phyloP scores from a whole-genome alignment of 2,329 filamentous ascomycete genomes.

The Pestalotiopsis sp. region DNA sequence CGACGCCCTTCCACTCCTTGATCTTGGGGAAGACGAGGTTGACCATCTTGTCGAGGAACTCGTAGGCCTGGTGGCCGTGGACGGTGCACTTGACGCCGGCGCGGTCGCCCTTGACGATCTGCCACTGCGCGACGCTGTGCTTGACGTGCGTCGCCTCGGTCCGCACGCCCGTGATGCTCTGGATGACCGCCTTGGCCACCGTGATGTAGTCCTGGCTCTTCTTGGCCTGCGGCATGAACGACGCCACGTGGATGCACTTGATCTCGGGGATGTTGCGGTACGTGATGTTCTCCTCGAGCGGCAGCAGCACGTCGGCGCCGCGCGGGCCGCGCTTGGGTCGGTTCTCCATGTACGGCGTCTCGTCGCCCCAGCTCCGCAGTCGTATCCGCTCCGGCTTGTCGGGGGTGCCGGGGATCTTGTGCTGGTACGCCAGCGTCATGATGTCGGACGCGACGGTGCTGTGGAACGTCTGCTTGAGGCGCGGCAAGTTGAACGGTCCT shows the following conservation, averaged over 20 bases:
- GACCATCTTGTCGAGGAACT: slow-evolving; percentile 88
- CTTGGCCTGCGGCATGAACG: slow-evolving; percentile 69
- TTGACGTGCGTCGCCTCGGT: slow-evolving; percentile 71
- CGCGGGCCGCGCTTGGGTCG: slow-evolving; percentile 82
- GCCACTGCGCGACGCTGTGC: slow-evolving; percentile 74
- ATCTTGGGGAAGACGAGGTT: slow-evolving; percentile 91
- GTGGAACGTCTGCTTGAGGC: slow-evolving; percentile 88
- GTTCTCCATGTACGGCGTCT: slow-evolving; percentile 93
- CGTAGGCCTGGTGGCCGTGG: slow-evolving; percentile 77
- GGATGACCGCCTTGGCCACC: slow-evolving; percentile 80
- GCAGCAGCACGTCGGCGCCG: slow-evolving; percentile 71
- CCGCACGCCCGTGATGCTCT: slow-evolving; percentile 81
- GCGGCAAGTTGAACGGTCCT: slow-evolving; percentile 86
- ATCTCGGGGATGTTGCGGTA: slow-evolving; percentile 88
- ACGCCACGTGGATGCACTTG: slow-evolving; percentile 78
- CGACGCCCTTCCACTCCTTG: slow-evolving; percentile 86
- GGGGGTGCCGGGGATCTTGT: slow-evolving; percentile 76
- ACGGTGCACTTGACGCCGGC: slow-evolving; percentile 79
- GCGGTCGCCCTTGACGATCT: slow-evolving; percentile 70
- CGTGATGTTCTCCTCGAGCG: slow-evolving; percentile 73
- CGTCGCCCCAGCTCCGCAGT: slow-evolving; percentile 84
- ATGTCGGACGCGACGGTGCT: slow-evolving; percentile 85
- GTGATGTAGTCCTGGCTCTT: slow-evolving; percentile 76
- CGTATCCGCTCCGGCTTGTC: slow-evolving; percentile 59
- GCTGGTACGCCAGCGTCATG: slow-evolving; percentile 85